phyloP scores from a whole-genome alignment of 768 basidiomycete genomes.

The Tremella mesenterica region DNA sequence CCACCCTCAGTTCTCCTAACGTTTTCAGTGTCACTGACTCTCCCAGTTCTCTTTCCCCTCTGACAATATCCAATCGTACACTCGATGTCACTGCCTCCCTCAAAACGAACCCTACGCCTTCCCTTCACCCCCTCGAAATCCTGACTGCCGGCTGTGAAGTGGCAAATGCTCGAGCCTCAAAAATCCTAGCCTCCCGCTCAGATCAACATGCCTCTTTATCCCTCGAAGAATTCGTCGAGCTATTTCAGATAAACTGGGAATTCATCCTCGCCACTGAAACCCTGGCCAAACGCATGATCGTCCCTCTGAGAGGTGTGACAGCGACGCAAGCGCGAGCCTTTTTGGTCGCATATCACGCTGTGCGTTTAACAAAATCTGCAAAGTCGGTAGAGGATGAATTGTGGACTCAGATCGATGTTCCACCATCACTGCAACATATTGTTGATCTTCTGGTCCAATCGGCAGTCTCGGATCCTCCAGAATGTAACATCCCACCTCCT shows the following conservation, averaged over 20 bases:
- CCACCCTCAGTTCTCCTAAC: neutral
- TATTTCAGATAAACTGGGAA: constrained; percentile 79
- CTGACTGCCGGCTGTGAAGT: constrained; percentile 74
- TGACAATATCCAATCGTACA: neutral
- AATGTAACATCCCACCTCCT: constrained; percentile 50
- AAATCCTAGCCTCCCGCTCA: constrained; percentile 63
- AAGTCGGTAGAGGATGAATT: constrained; percentile 91
- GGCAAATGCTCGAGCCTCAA: constrained; percentile 70
- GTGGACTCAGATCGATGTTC: constrained; percentile 76
- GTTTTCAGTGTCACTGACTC: neutral
- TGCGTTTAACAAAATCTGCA: constrained; percentile 66
- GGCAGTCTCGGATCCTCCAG: constrained; percentile 71
- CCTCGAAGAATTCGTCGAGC: constrained; percentile 62
- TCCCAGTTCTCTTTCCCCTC: neutral
- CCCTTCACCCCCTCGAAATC: constrained; percentile 59
- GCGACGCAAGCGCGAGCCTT: constrained; percentile 80
- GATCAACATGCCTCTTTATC: constrained; percentile 70
- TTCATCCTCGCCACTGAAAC: constrained; percentile 85
- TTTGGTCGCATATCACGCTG: constrained; percentile 75
- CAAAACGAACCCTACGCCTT: neutral
- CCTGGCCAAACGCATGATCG: constrained; percentile 81
- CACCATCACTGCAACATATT: constrained; percentile 58
- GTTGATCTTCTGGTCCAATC: constrained; percentile 66
- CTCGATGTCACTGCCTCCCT: constrained; percentile 5
- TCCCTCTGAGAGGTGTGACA: constrained; percentile 75